Conservation (phyloP, 768 basidiomycete genomes). For the Xerocomus spinulosus region DNA sequence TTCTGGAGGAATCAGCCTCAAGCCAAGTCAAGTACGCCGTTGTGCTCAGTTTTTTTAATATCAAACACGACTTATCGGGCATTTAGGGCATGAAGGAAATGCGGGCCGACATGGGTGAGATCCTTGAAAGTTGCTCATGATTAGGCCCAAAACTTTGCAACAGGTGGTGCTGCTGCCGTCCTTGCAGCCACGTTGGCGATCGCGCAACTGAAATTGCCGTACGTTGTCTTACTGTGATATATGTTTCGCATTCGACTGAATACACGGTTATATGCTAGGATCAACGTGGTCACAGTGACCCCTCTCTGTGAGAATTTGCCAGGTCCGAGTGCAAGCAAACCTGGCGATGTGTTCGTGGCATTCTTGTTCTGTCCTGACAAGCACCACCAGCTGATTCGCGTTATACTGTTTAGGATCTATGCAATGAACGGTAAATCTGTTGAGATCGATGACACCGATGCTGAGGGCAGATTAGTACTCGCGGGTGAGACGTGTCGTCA, state of each 20-base stretch:
- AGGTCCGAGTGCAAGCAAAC: constrained; percentile 60
- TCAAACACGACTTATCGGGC: neutral
- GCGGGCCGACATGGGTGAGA: constrained; percentile 81
- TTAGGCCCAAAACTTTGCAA: neutral
- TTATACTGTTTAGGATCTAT: constrained; percentile 50
- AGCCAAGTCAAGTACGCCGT: constrained; percentile 57
- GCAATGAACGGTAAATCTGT: constrained; percentile 88
- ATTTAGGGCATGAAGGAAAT: constrained; percentile 74
- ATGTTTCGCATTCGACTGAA: neutral
- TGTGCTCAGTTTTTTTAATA: neutral
- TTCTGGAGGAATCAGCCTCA: constrained; percentile 83
- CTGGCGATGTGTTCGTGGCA: constrained; percentile 70
- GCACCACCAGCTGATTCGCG: neutral
- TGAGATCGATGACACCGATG: constrained; percentile 86
- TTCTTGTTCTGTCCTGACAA: neutral
- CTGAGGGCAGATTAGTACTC: constrained; percentile 74
- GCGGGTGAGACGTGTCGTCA: constrained; percentile 43
- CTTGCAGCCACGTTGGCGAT: constrained; percentile 70
- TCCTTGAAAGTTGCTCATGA: neutral
- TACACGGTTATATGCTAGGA: constrained; percentile 33
- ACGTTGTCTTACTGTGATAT: constrained; percentile 22
- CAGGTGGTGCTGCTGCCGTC: constrained; percentile 78
- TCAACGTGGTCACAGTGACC: constrained; percentile 70
- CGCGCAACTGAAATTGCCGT: constrained; percentile 80
- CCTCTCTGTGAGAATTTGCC: constrained; percentile 88